Evolutionary conservation across 805 yeast genomes (phyloP).

Genomic region (Saccharomycopsis capsularis): DNA sequence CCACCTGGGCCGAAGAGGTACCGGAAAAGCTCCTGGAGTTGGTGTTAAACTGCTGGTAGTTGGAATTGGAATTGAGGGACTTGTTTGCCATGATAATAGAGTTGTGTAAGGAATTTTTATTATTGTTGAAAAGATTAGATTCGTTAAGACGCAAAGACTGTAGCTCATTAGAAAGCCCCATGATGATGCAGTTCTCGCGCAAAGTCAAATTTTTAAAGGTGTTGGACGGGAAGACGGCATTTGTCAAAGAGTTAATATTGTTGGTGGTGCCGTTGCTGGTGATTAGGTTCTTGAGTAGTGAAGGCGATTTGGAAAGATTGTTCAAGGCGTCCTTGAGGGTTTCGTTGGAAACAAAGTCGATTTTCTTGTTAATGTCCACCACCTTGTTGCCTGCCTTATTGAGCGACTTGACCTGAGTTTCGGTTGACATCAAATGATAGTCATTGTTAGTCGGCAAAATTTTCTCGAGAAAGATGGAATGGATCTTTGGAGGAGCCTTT

Average conservation of each 20-base stretch:
- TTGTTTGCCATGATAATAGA: conserved; percentile 47
- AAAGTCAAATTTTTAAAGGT: conserved; percentile 23
- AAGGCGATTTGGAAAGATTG: conserved; percentile 15
- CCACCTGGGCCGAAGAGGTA: background rate
- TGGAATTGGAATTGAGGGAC: conserved; percentile 27
- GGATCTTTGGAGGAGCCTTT: conserved; percentile 36
- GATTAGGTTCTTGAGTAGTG: conserved; percentile 30
- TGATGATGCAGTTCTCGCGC: conserved; percentile 20
- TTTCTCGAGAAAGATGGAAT: conserved; percentile 28
- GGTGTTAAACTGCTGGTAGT: conserved; percentile 21
- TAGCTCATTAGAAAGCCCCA: conserved; percentile 26
- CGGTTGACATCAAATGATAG: conserved; percentile 19
- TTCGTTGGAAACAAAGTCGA: conserved; percentile 25
- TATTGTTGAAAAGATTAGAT: conserved; percentile 26
- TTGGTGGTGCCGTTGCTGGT: conserved; percentile 27
- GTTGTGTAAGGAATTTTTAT: conserved; percentile 42
- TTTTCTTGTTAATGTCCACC: conserved; percentile 23
- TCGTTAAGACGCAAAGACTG: conserved; percentile 24
- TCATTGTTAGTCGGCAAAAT: conserved; percentile 26
- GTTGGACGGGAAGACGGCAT: conserved; percentile 27
- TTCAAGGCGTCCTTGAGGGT: conserved; percentile 19
- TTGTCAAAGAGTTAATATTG: conserved; percentile 19
- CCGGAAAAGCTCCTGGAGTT: background rate
- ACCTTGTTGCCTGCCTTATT: conserved; percentile 22
- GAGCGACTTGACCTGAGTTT: conserved; percentile 13